These are phyloP conservation scores for Quercus robur DNA, from an alignment of 306 rosid genomes.

Conservation along the genomic window DNA sequence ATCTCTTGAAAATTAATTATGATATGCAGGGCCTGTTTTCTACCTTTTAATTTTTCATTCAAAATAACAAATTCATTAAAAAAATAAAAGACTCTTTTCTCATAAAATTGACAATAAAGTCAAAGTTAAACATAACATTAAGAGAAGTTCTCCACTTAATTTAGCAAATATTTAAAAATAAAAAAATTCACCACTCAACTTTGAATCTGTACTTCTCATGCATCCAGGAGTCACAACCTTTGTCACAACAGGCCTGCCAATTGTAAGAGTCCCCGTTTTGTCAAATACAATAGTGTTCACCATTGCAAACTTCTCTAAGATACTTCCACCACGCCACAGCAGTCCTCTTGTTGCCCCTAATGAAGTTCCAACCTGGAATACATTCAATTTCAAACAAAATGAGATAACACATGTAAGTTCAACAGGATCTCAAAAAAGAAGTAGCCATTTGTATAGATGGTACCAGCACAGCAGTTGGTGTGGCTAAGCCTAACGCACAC, in stretches of 20 bases:
- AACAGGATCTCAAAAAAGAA: conserved; percentile 4
- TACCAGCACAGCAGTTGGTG: conserved; percentile 99
- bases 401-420: conserved; percentile 6
- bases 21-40: neutral
- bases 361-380: conserved; percentile 89
- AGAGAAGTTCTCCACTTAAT: conserved; percentile 10
- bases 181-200: conserved; percentile 38
- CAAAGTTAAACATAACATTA: neutral
- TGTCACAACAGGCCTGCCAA: conserved; percentile 90
- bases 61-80: neutral
- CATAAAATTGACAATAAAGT: neutral
- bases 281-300: conserved; percentile 83
- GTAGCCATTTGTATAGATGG: conserved; percentile 19
- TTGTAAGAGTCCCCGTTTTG: conserved; percentile 94
- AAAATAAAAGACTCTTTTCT: neutral
- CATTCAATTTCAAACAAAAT: conserved; percentile 11
- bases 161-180: neutral
- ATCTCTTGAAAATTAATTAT: too few relatives aligned
- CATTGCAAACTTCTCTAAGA: conserved; percentile 88
- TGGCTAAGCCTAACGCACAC: conserved; percentile 98
- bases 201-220: conserved; percentile 37
- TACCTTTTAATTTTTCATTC: neutral
- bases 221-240: conserved; percentile 54
- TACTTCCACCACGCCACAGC: conserved; percentile 91
- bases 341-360: conserved; percentile 90